Base-by-base conservation (phyloP, 495 filamentous ascomycete species). In the Neurospora sublineolata region DNA sequence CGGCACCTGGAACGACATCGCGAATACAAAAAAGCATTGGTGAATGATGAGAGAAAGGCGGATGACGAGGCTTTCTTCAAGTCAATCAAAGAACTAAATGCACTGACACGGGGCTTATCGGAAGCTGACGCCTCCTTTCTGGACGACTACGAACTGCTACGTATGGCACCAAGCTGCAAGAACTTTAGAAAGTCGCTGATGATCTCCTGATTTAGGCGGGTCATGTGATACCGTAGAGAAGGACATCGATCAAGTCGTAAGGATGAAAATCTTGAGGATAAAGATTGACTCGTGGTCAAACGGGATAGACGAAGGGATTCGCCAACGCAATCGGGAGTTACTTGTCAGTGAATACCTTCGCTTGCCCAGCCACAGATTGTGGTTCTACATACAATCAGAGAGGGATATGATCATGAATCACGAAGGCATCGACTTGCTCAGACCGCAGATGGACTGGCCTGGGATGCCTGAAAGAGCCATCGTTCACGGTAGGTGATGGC, bases 231-330 rank as follows among this genome's bases (percentile, higher is more conserved):
- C 69, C 1, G 18, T 78, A 9, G 2, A 44, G 2, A 20, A 71
- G 18, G 77, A 77, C 52, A 9, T 71, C 4, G 23, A 71, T 1
- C 71, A 77, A 23, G 70, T 42, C 1, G 1, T 37, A n/a, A 36
- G 64, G 38, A 76, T 79, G 75, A 69, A 71, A 67, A 58, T 8
- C 12, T 70, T 73, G 30, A 39, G 77, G 37, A 64, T 79, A 44
- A 76, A 78, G 58, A 71, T 77, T 33, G 78, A 79, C 69, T 60
- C 70, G 14, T 74, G 70, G 70, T 77, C 76, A 3, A 18, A 60
- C 3, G 77, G 79, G 5, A 41, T 76, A 4, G 72, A 76, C 23
- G 76, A 77, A 10, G 14, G 3, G 4, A 77, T 74, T 64, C 75
- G 76, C n/a, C 68, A 72, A 44, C 69, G 72, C 6, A 77, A 77